phyloP scores from a whole-genome alignment of 345 rosid species.

The Citrus reticulata region DNA sequence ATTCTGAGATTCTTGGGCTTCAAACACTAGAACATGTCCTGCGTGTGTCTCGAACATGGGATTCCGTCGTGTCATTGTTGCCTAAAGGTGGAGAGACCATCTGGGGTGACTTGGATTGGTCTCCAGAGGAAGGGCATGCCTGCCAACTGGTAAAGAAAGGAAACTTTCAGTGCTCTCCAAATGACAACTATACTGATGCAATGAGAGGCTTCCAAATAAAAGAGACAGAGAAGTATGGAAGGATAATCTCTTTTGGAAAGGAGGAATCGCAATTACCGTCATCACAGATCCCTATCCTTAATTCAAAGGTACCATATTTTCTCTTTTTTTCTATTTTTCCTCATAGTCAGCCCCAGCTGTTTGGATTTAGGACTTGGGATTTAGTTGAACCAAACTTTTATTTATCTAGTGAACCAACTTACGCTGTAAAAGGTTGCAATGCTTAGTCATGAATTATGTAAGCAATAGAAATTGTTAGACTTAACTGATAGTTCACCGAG shows the following conservation, averaged over 20 bases:
- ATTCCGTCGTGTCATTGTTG: slow-evolving; percentile 55
- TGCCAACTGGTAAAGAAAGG: slow-evolving; percentile 39
- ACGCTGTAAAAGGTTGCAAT: neutral
- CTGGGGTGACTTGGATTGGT: slow-evolving; percentile 67
- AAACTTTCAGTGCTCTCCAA: slow-evolving; percentile 10
- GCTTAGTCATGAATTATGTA: neutral
- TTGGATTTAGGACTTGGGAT: neutral
- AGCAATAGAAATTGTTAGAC: neutral
- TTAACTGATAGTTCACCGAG: neutral
- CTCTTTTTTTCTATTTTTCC: neutral
- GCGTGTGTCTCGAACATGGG: slow-evolving; percentile 72
- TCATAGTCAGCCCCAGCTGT: neutral
- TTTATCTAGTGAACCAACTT: too few relatives aligned
- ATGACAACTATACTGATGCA: slow-evolving; percentile 22
- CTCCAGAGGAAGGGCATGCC: slow-evolving; percentile 48
- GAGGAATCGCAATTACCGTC: slow-evolving; percentile 42
- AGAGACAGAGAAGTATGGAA: slow-evolving; percentile 50
- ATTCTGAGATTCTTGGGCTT: slow-evolving; percentile 48
- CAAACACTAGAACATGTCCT: slow-evolving; percentile 59
- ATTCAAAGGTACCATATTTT: slow-evolving; percentile 33
- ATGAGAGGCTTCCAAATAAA: slow-evolving; percentile 29
- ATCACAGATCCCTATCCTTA: slow-evolving; percentile 32
- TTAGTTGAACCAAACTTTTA: too few relatives aligned
- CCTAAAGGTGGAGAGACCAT: slow-evolving; percentile 81
- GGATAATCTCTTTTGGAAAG: slow-evolving; percentile 65